Evolutionary conservation across 306 rosid species (phyloP), one percentile per base, ranked within the genome.

Genomic region (Cucurbita maxima): DNA sequence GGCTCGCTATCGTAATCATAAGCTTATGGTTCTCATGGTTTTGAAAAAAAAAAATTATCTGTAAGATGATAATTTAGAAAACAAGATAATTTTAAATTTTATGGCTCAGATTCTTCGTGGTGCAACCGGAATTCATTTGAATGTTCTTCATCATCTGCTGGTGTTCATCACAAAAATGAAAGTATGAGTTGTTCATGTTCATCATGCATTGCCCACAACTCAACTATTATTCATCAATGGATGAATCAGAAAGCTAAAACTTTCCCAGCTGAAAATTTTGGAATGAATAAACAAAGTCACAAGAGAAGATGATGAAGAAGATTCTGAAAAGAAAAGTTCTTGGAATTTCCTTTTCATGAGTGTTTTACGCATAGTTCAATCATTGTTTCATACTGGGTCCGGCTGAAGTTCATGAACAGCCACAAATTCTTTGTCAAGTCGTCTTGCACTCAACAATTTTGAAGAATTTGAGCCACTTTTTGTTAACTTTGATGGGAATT

Each of bases 401-500:
- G 7, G 81, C 78, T 36, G 73, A 77, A 62, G 81, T 82, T 80
- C 82, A 86, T 3, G 89, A 90, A 85, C 83, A 86, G 76, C 83
- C 88, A 74, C 83, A 20, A 80, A 77, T 73, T 83, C 86, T 55
- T 80, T 83, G 59, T 88, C 88, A 38, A 72, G 83, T 6, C 90
- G 80, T 62, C 74, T 90, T 74, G 80, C 87, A 72, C 66, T 76
- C 50, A 80, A 84, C 37, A 81, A 78, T 41, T 82, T 88, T 3
- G 90, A 85, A 59, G 89, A 81, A 76, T 37, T 78, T 14, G 82
- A 55, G 20, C 84, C 87, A 19, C 79, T 81, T 77, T 81, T 88
- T 68, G 38, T 88, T 73, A 79, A 82, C 85, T 86, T 90, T 19
- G 93, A 93, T 7, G 88, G 86, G 80, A 87, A 82, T 73, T 86